Evolutionary conservation across 225 moss, liverwort and hornwort species (phyloP).

Genomic region (Ulota crispa): DNA sequence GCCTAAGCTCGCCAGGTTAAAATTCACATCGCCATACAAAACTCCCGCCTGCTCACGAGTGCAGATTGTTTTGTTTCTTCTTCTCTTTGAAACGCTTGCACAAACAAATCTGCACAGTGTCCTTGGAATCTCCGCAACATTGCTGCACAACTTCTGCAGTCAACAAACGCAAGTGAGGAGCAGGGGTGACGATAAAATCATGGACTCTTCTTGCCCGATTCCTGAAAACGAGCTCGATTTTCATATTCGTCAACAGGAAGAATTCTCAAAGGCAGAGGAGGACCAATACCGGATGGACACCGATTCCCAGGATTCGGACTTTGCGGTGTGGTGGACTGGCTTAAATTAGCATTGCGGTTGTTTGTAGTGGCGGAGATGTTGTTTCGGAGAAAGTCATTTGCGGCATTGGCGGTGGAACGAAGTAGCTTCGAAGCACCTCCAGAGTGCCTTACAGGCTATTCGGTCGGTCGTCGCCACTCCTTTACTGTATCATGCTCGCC

Average conservation of each 20-base stretch:
- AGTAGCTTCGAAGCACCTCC: conserved; percentile 21
- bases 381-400: neutral
- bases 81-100: too few species aligned
- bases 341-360: neutral
- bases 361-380: neutral
- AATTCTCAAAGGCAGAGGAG: neutral
- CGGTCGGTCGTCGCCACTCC: neutral
- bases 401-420: neutral
- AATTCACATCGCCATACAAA: too few species aligned
- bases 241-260: neutral
- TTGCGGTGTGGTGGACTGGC: neutral
- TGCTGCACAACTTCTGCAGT: neutral
- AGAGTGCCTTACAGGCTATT: neutral
- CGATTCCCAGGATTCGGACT: too few species aligned
- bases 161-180: neutral
- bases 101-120: neutral
- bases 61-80: neutral
- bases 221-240: neutral
- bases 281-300: too few species aligned
- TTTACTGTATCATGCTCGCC: neutral
- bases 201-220: neutral
- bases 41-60: too few species aligned
- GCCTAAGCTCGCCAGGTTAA: neutral
- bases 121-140: neutral
- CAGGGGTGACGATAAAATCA: too few species aligned